Evolutionary conservation across 2,329 filamentous ascomycete species (phyloP), one percentile per base, ranked within the genome.

Genomic region (Fusarium xylarioides): DNA sequence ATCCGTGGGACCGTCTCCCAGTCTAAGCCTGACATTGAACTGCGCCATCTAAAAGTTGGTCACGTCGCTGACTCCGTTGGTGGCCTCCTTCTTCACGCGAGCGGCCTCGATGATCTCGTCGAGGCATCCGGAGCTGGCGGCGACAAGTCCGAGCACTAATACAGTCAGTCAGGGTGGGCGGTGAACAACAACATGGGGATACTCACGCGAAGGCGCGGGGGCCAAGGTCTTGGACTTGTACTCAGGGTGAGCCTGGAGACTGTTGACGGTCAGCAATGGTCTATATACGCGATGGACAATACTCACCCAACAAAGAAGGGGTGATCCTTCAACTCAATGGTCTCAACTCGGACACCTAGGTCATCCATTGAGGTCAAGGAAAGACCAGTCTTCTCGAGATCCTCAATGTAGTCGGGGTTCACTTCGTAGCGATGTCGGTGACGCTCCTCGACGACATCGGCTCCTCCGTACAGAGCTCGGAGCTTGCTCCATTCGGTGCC

Each of bases 381-480:
- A 37, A 97, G 85, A 2, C 94, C 95, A 10, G 87, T 89, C 50
- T 88, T 83, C 73, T 93, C 88, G 7, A 97, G 86, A 37, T 83
- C 83, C 8, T 92, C 89, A 58, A 97, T 89, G 78, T 92, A 91
- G 16, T 90, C 88, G 1, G 95, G 94, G 83, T 97, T 97, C 73
- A 97, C 93, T 84, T 97, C 95, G 80, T 97, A 97, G 42, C 94
- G 90, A 83, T 97, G 95, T 68, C 95, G 90, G 82, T 97, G 95
- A 56, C 95, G 90, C 85, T 97, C 95, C 66, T 87, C 83, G 47
- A 92, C 87, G 23, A 83, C 81, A 2, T 85, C 81, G 3, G 83
- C 84, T 4, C 84, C 82, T 7, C 91, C 92, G 81, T 97, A 97
- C 15, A 97, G 84, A 12, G 89, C 88, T 21, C 94, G 91, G 32